Conservation (phyloP, 257 asterid species). For the Anisodus tanguticus region DNA sequence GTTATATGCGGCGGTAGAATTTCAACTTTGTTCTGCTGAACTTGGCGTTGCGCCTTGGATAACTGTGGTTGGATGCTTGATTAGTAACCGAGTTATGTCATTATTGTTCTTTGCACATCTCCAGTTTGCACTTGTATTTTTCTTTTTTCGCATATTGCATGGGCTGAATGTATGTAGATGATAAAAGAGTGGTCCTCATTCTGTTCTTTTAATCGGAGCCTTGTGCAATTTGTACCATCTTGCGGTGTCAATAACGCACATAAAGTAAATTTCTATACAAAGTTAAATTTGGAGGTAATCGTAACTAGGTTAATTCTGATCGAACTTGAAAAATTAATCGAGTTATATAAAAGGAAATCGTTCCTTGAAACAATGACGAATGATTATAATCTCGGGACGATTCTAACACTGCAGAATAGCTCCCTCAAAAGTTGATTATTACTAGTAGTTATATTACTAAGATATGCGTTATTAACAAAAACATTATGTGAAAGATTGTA, state of each 20-base stretch:
- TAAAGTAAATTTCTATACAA: not conserved
- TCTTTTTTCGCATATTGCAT: not conserved
- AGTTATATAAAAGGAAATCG: not conserved
- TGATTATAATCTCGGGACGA: not conserved
- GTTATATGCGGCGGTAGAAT: slow-evolving; percentile 42
- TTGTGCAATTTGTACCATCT: not conserved
- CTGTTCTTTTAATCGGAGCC: not conserved
- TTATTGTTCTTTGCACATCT: not conserved
- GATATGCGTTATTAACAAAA: too few relatives aligned
- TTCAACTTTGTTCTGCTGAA: slow-evolving; percentile 10
- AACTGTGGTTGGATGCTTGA: slow-evolving; percentile 16
- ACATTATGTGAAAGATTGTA: too few relatives aligned
- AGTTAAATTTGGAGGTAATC: not conserved
- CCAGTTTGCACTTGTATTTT: not conserved
- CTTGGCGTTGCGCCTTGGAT: not conserved
- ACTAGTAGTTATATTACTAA: too few relatives aligned
- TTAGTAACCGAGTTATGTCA: not conserved
- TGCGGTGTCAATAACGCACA: not conserved
- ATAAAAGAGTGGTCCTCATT: not conserved
- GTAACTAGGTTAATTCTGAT: not conserved
- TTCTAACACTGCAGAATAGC: not conserved
- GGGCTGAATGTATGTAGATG: not conserved
- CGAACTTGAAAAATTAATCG: not conserved
- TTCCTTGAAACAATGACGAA: not conserved
- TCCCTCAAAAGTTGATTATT: not conserved